Conservation (phyloP, 2,329 filamentous ascomycete genomes). For the Aaosphaeria pasadenensis region DNA sequence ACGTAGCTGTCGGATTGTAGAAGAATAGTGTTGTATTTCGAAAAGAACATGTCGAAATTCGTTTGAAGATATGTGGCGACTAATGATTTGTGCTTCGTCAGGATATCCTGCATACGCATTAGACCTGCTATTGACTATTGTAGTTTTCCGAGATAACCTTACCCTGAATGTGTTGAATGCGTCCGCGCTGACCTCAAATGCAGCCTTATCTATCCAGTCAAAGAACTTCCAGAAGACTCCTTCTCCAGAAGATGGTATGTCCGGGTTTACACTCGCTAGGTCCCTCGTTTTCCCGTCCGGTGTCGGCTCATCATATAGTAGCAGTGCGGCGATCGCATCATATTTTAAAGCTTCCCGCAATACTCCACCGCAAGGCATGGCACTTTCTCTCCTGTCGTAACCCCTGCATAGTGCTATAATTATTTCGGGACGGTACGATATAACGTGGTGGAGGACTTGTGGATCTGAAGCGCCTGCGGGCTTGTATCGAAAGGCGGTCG, state of each 20-base stretch:
- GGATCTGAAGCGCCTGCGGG: conserved; percentile 71
- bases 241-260: conserved; percentile 69
- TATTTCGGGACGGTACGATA: conserved; percentile 81
- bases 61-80: conserved; percentile 83
- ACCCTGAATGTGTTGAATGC: conserved; percentile 97
- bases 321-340: conserved; percentile 84
- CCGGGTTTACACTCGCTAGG: conserved; percentile 72
- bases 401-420: conserved; percentile 84
- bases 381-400: conserved; percentile 87
- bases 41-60: conserved; percentile 93
- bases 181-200: conserved; percentile 95
- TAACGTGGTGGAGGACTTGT: conserved; percentile 82
- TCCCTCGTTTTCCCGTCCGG: conserved; percentile 72
- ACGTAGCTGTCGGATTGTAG: conserved; percentile 95
- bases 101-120: conserved; percentile 67
- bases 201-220: conserved; percentile 93
- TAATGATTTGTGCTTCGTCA: conserved; percentile 90
- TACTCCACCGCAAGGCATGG: conserved; percentile 86
- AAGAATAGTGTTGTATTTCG: conserved; percentile 80
- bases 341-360: conserved; percentile 87
- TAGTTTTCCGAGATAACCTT: conserved; percentile 11
- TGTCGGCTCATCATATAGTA: conserved; percentile 86
- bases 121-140: background rate
- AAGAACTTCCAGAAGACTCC: conserved; percentile 98
- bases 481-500: conserved; percentile 88